Evolutionary conservation across 176 grass and related monocot species (phyloP), one percentile per base, ranked within the genome.

Genomic region (Tillandsia leiboldiana): DNA sequence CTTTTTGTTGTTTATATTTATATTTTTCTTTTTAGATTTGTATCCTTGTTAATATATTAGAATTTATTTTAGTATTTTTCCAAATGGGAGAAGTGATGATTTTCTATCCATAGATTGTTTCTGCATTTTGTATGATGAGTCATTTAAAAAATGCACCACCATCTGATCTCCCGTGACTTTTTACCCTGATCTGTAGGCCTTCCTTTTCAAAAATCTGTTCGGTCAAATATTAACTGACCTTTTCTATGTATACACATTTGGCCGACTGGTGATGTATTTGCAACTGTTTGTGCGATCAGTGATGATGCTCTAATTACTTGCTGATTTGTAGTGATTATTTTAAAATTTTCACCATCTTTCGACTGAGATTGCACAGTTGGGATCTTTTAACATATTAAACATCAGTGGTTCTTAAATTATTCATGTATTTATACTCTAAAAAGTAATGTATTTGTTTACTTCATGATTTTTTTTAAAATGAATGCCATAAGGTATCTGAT

Each of bases 321-420:
- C 50, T 87, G 76, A 87, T 79, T 69, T 64, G 10, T 51, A 26
- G 24, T 83, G 85, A 87, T 87, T 87, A 76, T 72, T 79, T 14
- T 65, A 69, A 73, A 3, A 65, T 75, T 70, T 83, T 79, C 76
- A 83, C 80, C 84, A 83, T 87, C 84, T 87, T 87, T 87, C 68
- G 76, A 68, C 80, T 78, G 84, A 87, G 84, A 76, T 83, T 76
- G 79, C 72, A 79, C 53, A 66, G 0, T 3, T 5, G 22, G 9
- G 33, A 42, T 42, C 33, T 42, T 42, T 42, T 42, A 42, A 42
- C 33, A 42, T 42, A 42, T 42, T 42, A 42, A 42, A 42, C 33
- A 42, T 42, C 5, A 42, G 33, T 42, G 33, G 33, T 42, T 42
- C 33, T 42, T 42, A 42, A 42, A 42, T 7, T 42, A 7, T 42